Percentiles rank a stretch among this genome's conserved stretches.
These are phyloP conservation scores for Ustilago bromivora DNA, from an alignment of 1,284 basidiomycete species.

Conservation along the genomic window DNA sequence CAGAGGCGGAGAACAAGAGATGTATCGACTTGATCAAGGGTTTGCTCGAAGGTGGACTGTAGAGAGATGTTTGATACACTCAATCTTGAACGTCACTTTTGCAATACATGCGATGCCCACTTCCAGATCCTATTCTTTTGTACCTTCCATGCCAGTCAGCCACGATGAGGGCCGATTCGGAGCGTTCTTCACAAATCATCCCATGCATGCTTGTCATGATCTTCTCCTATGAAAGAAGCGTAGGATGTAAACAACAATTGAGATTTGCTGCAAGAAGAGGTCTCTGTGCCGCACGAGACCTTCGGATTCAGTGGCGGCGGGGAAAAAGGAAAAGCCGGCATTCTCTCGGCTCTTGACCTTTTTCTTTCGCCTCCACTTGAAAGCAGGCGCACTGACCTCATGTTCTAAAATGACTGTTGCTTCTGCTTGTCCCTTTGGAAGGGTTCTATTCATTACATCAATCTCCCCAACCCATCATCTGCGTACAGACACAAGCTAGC, in stretches of 20 bases:
- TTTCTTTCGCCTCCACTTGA: conserved; percentile 16
- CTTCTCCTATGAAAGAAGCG: not conserved
- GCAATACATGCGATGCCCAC: not conserved
- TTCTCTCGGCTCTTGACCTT: not conserved
- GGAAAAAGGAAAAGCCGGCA: conserved; percentile 28
- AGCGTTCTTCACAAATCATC: too few species aligned
- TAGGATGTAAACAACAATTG: not conserved
- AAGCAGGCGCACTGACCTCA: conserved; percentile 35
- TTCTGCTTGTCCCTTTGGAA: not conserved
- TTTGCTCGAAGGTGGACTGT: conserved; percentile 42
- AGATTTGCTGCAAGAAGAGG: not conserved
- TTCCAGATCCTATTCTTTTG: too few species aligned
- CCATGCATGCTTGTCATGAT: too few species aligned
- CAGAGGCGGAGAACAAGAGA: conserved; percentile 76
- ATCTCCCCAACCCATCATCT: not conserved
- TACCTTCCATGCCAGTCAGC: too few species aligned
- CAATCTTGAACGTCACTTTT: not conserved
- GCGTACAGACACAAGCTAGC: not conserved
- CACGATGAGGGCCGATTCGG: too few species aligned
- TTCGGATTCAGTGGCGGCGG: not conserved
- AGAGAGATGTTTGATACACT: not conserved
- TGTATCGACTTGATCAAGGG: conserved; percentile 59
- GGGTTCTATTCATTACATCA: not conserved
- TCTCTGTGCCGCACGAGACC: conserved; percentile 20
- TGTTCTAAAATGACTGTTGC: not conserved